Percentiles rank a stretch among this genome's conserved stretches.
Conservation (phyloP, 2,329 filamentous ascomycete genomes). For the Colletotrichum lupini region DNA sequence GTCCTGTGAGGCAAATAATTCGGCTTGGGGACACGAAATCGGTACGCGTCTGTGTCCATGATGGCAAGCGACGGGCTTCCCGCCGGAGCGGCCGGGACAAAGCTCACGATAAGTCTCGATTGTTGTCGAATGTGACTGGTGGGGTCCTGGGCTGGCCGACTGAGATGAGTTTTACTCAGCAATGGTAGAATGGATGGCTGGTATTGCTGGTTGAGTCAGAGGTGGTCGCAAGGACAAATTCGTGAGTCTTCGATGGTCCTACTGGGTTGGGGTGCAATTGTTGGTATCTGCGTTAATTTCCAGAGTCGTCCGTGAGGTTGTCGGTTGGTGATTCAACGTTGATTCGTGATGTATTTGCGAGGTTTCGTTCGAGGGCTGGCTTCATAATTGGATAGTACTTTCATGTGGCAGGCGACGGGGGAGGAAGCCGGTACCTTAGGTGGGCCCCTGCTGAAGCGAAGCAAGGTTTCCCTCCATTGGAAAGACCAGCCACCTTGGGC, state of each 20-base stretch:
- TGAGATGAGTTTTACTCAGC: slow-evolving; percentile 8
- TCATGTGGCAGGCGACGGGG: slow-evolving; percentile 6
- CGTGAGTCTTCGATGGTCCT: not conserved
- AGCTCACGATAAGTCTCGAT: slow-evolving; percentile 1
- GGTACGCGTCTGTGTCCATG: slow-evolving; percentile 48
- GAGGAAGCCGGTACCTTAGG: not conserved
- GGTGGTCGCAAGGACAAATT: not conserved
- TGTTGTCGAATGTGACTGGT: slow-evolving; percentile 4
- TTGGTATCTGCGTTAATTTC: not conserved
- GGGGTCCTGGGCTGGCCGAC: not conserved
- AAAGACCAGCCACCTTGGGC: not conserved
- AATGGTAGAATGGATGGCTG: not conserved
- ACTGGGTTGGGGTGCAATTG: not conserved
- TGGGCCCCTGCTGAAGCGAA: slow-evolving; percentile 7
- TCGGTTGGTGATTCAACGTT: slow-evolving; percentile 3
- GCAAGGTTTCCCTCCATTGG: not conserved
- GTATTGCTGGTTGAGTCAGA: not conserved
- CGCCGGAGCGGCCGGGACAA: slow-evolving; percentile 16
- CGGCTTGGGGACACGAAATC: slow-evolving; percentile 65
- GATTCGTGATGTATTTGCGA: slow-evolving; percentile 23
- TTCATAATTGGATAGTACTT: slow-evolving; percentile 18
- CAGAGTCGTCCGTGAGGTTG: not conserved
- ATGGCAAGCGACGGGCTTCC: slow-evolving; percentile 19
- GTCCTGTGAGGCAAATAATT: slow-evolving; percentile 69
- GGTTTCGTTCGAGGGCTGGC: slow-evolving; percentile 8